Conservation (phyloP, 2,329 filamentous ascomycete species). For the Rhinocladiella mackenziei region DNA sequence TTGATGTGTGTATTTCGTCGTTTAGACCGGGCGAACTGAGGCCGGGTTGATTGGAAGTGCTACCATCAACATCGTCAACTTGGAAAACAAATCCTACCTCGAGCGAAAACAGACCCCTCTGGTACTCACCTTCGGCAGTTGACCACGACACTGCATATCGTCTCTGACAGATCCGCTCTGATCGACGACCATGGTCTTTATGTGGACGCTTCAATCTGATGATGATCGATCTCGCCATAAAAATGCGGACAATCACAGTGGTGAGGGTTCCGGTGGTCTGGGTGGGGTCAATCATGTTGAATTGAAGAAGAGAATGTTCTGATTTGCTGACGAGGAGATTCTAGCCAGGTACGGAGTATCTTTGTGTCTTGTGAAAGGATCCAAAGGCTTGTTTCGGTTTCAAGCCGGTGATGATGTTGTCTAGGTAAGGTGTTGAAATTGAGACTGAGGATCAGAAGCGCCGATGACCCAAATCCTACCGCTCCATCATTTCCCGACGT, state of each 20-base stretch:
- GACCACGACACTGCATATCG: background rate
- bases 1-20: no score
- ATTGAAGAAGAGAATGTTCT: background rate
- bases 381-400: no score
- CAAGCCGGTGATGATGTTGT: no score
- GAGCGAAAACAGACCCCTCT: background rate
- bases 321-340: background rate
- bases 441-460: background rate
- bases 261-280: background rate
- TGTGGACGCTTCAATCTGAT: background rate
- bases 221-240: background rate
- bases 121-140: background rate
- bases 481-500: background rate
- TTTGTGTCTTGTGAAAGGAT: background rate
- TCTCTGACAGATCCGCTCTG: slow-evolving; percentile 1
- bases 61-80: slow-evolving; percentile 1
- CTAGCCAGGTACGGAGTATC: background rate
- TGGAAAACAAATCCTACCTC: background rate
- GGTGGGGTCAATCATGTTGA: background rate
- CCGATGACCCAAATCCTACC: background rate
- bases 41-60: no score
- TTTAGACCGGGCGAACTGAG: no score
- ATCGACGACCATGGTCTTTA: background rate
- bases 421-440: no score
- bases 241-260: background rate